Percentiles rank a stretch among this genome's conserved stretches.
These are phyloP conservation scores for Phaeosphaeria sp. DNA, from an alignment of 2,329 filamentous ascomycete genomes.

Conservation along the genomic window DNA sequence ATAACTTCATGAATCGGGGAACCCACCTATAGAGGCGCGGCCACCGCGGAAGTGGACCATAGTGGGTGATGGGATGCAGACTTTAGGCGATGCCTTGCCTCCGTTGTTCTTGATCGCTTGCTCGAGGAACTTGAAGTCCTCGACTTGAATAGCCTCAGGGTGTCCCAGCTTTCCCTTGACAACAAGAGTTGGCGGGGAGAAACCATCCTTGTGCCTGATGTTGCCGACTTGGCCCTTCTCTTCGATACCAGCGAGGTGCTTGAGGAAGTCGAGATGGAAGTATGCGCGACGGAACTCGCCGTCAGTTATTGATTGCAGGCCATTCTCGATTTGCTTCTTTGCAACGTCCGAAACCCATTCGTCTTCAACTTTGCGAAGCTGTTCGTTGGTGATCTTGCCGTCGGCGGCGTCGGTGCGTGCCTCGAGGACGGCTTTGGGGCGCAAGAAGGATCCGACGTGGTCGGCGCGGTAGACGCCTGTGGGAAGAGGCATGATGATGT, in stretches of 20 bases:
- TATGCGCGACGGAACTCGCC: conserved; percentile 65
- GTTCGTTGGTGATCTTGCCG: conserved; percentile 49
- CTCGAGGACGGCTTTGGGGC: conserved; percentile 58
- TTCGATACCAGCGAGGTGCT: conserved; percentile 62
- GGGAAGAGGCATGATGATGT: conserved; percentile 45
- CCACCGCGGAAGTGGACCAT: conserved; percentile 67
- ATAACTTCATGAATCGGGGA: too few species aligned
- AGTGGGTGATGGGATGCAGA: conserved; percentile 65
- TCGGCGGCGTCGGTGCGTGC: conserved; percentile 58
- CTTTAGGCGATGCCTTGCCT: conserved; percentile 56
- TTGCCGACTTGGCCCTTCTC: conserved; percentile 58
- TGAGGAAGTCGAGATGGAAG: conserved; percentile 67
- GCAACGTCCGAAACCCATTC: conserved; percentile 58
- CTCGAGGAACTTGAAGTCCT: conserved; percentile 64
- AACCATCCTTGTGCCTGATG: conserved; percentile 51
- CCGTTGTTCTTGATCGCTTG: conserved; percentile 51
- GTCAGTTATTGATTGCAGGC: conserved; percentile 61
- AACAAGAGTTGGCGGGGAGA: conserved; percentile 61
- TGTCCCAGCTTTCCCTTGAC: conserved; percentile 63
- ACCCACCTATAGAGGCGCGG: conserved; percentile 61
- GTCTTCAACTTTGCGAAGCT: conserved; percentile 61
- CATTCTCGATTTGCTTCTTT: conserved; percentile 57
- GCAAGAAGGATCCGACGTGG: conserved; percentile 64
- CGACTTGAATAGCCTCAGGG: conserved; percentile 62
- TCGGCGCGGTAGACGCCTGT: conserved; percentile 56